Percentiles rank a stretch among this genome's conserved stretches.
These are phyloP conservation scores for Cercophora sp. DNA, from an alignment of 495 filamentous ascomycete species.

Conservation along the genomic window DNA sequence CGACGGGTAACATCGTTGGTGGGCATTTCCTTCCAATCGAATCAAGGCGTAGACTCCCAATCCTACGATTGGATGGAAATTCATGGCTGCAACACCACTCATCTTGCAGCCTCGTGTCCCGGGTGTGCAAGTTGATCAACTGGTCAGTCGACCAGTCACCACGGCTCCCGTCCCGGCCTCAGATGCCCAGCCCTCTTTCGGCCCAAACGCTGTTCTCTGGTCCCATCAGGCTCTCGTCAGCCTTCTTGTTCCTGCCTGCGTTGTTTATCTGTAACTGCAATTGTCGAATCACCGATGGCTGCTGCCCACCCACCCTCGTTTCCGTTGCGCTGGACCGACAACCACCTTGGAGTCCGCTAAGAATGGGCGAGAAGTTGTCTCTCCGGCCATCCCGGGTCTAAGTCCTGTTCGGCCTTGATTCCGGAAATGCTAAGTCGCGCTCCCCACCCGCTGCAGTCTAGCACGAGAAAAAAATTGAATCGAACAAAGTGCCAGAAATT, in stretches of 20 bases:
- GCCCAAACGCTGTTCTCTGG: conserved; percentile 22
- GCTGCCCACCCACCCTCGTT: conserved; percentile 25
- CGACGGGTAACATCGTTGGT: neutral
- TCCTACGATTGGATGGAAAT: conserved; percentile 26
- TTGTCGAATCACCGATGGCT: conserved; percentile 35
- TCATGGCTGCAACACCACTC: conserved; percentile 15
- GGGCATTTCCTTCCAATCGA: conserved; percentile 24
- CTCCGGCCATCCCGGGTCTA: too few species aligned
- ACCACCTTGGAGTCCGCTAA: conserved; percentile 13
- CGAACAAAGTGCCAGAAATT: conserved; percentile 6
- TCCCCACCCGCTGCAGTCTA: too few species aligned
- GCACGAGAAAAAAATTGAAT: neutral
- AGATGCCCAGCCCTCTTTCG: conserved; percentile 19
- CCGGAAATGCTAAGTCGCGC: neutral
- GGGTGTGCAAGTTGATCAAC: conserved; percentile 4
- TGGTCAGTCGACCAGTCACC: conserved; percentile 17
- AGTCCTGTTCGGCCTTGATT: too few species aligned
- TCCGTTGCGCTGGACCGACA: conserved; percentile 12
- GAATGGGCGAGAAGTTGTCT: conserved; percentile 1
- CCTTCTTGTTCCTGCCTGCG: conserved; percentile 36
- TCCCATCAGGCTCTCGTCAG: conserved; percentile 24
- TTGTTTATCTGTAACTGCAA: conserved; percentile 32
- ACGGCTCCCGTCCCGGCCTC: conserved; percentile 11
- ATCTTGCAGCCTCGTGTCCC: conserved; percentile 20
- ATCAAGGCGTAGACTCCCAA: neutral